Conservation (phyloP, 345 rosid genomes). For the Syzygium aqueum region DNA sequence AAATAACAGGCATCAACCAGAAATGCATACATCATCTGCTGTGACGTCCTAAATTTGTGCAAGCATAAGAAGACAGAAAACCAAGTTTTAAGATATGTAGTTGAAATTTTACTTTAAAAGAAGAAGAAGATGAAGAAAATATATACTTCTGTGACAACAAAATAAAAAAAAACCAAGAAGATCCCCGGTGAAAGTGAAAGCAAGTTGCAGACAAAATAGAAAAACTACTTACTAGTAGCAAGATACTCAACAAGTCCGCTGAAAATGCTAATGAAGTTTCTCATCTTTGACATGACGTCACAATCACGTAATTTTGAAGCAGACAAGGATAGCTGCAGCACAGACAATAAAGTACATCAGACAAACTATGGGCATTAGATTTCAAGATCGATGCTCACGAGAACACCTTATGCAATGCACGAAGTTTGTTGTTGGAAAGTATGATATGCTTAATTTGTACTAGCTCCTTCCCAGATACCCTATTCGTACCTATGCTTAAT, state of each 20-base stretch:
- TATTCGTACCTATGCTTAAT: too few species aligned
- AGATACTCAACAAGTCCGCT: too few species aligned
- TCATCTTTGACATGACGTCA: slow-evolving; percentile 15
- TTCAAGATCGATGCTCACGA: neutral
- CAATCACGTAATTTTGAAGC: too few species aligned
- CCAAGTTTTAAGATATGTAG: neutral
- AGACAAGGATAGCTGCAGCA: neutral
- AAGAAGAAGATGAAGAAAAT: neutral
- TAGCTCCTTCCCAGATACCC: too few species aligned
- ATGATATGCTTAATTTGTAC: too few species aligned
- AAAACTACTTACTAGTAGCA: neutral
- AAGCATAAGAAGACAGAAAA: too few species aligned
- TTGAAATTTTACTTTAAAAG: neutral
- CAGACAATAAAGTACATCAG: neutral
- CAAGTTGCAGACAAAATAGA: neutral
- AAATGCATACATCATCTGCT: too few species aligned
- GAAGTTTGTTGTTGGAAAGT: too few species aligned
- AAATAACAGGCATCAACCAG: too few species aligned
- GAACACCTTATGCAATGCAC: neutral
- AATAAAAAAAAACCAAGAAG: neutral
- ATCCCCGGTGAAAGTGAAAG: neutral
- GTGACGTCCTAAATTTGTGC: too few species aligned
- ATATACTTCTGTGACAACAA: neutral
- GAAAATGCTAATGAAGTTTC: neutral
- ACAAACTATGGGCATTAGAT: neutral